These are phyloP conservation scores for Fusarium brevicatenulatum DNA, from an alignment of 2,329 filamentous ascomycete genomes.

Conservation along the genomic window DNA sequence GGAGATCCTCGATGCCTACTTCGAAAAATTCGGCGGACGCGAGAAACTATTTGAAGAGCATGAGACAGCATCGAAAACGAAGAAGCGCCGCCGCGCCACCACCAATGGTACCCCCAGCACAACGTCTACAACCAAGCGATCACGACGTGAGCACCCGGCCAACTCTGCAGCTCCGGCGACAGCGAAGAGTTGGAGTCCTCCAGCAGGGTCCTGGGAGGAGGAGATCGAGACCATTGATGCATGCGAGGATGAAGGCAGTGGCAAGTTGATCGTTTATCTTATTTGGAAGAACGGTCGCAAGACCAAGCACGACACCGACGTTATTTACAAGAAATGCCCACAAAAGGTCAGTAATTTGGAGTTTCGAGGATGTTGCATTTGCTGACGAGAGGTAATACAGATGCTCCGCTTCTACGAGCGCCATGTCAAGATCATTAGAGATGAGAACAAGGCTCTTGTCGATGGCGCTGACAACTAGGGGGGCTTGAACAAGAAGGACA, in stretches of 20 bases:
- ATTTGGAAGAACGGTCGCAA: conserved; percentile 80
- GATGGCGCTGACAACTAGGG: conserved; percentile 30
- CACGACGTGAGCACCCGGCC: conserved; percentile 60
- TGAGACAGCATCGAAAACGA: conserved; percentile 60
- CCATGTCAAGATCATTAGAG: conserved; percentile 64
- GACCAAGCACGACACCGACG: conserved; percentile 75
- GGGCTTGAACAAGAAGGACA: too few species aligned
- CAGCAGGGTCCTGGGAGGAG: conserved; percentile 81
- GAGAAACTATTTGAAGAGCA: conserved; percentile 64
- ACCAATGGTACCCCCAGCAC: conserved; percentile 52
- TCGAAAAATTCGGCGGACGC: conserved; percentile 70
- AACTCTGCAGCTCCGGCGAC: conserved; percentile 60
- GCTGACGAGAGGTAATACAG: conserved; percentile 47
- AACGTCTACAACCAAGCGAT: conserved; percentile 53
- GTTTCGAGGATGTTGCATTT: background rate
- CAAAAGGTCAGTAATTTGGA: conserved; percentile 69
- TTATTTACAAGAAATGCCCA: conserved; percentile 79
- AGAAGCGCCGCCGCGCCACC: conserved; percentile 67
- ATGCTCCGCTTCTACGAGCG: conserved; percentile 70
- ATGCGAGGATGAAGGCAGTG: conserved; percentile 71
- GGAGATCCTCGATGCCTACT: conserved; percentile 73
- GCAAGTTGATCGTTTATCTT: conserved; percentile 73
- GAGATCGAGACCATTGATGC: conserved; percentile 76
- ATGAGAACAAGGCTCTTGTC: conserved; percentile 43
- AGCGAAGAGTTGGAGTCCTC: conserved; percentile 69